Evolutionary conservation across 2,329 filamentous ascomycete species (phyloP).

Genomic region (Tolypocladium amazonense): DNA sequence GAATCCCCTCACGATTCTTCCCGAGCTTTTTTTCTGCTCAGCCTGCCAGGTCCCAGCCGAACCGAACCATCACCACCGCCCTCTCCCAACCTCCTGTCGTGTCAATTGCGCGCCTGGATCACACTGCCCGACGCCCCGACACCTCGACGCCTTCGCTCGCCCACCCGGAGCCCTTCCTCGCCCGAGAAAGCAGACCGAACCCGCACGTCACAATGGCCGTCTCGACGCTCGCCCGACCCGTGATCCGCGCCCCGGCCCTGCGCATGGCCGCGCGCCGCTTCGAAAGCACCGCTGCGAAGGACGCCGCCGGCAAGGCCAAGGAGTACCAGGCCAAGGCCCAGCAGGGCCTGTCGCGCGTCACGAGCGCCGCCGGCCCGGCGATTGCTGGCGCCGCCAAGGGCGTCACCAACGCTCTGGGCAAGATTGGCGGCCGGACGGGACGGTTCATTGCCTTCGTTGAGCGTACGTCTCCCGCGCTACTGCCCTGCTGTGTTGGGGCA

Average conservation of each 20-base stretch:
- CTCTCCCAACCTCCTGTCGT: conserved; percentile 15
- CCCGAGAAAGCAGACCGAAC: not conserved
- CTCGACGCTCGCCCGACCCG: conserved; percentile 28
- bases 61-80: conserved; percentile 8
- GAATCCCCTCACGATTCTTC: conserved; percentile 28
- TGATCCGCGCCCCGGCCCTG: conserved; percentile 35
- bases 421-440: conserved; percentile 76
- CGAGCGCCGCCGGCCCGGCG: conserved; percentile 68
- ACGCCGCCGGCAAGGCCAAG: conserved; percentile 29
- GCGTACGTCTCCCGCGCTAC: conserved; percentile 50
- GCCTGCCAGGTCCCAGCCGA: conserved; percentile 15
- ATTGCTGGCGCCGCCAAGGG: conserved; percentile 63
- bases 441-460: conserved; percentile 70
- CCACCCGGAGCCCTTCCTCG: not conserved
- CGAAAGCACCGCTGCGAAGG: conserved; percentile 44
- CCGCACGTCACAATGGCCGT: conserved; percentile 15
- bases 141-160: not conserved
- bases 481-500: not conserved
- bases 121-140: not conserved
- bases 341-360: conserved; percentile 73
- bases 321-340: conserved; percentile 55
- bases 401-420: conserved; percentile 55
- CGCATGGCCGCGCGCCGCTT: conserved; percentile 43
- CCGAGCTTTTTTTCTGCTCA: conserved; percentile 38
- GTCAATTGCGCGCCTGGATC: conserved; percentile 23